Evolutionary conservation across 148 eudicot species (phyloP), one percentile per base, ranked within the genome.

Genomic region (Nyssa sinensis): DNA sequence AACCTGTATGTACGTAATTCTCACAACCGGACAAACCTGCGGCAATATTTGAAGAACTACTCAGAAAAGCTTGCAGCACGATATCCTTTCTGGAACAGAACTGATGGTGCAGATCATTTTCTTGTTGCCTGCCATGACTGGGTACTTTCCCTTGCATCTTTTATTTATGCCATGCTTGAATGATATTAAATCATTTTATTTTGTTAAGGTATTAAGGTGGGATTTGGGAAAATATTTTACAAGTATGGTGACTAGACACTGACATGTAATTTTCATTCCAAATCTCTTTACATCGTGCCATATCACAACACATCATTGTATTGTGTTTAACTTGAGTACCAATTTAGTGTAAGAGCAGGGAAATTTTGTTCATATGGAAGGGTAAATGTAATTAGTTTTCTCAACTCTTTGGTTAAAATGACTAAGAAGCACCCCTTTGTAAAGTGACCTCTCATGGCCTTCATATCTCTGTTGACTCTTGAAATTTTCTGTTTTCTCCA

Each of bases 111-210:
- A 12, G 98, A 93, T 86, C 98, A 93, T 79, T 91, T 93, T 75
- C 85, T 91, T 69, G 98, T 83, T 80, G 98, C 96, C 37, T 93
- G 98, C 84, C 98, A 91, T 81, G 98, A 93, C 66, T 93, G 98
- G 98, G 98, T 93, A 89, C 69, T 75, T 35, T 71, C 61, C 58
- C 21, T 53, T 49, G 17, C 35, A 58, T 65, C 39, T 70, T 49
- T 34, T 37, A 27, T 31, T 68, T 66, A 17, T 47, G 21, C 5
- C n/a, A 35, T 41, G 24, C 30, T 37, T 39, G 25, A 55, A 64
- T 27, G 59, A 16, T 66, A 67, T 2, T 47, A 8, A 44, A 25
- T 12, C 57, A 67, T 44, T 13, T 66, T 23, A 9, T 28, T 12
- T 0, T 39, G 32, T 31, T 31, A n/a, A 17, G 21, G 2, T 64